phyloP scores from a whole-genome alignment of 768 basidiomycete genomes.

The Macrolepiota dolichaula region DNA sequence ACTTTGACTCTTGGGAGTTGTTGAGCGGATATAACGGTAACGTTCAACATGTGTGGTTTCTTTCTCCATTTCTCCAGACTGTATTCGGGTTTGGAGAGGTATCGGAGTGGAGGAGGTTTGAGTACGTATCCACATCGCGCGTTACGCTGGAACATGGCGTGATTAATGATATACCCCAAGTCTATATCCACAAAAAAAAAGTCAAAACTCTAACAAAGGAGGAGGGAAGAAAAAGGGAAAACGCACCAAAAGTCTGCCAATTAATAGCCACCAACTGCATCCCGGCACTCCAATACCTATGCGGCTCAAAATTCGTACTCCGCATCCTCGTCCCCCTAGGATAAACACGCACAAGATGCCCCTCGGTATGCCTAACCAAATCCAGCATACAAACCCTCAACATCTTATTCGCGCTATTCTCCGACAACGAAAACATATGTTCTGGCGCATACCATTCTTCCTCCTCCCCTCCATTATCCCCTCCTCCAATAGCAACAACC shows the following conservation, averaged over 20 bases:
- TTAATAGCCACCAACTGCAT: conserved; percentile 91
- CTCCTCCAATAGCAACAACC: conserved; percentile 68
- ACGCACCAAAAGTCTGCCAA: conserved; percentile 86
- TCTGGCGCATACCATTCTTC: conserved; percentile 81
- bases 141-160: conserved; percentile 93
- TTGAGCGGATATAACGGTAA: conserved; percentile 44
- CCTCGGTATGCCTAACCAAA: too few relatives aligned
- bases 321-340: conserved; percentile 81
- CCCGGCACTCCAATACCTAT: conserved; percentile 89
- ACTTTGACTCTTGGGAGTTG: conserved; percentile 71
- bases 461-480: conserved; percentile 84
- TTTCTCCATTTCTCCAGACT: conserved; percentile 48
- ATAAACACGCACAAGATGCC: conserved; percentile 84
- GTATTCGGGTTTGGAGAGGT: conserved; percentile 38
- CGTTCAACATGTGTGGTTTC: conserved; percentile 59
- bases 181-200: conserved; percentile 42
- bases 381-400: too few relatives aligned
- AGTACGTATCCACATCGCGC: conserved; percentile 90
- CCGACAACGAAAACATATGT: conserved; percentile 92
- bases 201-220: neutral
- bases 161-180: conserved; percentile 88
- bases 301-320: conserved; percentile 89
- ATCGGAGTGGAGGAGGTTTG: conserved; percentile 76
- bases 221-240: neutral
- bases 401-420: too few relatives aligned